Conservation (phyloP, 805 yeast genomes). For the Teunomyces panamensis region DNA sequence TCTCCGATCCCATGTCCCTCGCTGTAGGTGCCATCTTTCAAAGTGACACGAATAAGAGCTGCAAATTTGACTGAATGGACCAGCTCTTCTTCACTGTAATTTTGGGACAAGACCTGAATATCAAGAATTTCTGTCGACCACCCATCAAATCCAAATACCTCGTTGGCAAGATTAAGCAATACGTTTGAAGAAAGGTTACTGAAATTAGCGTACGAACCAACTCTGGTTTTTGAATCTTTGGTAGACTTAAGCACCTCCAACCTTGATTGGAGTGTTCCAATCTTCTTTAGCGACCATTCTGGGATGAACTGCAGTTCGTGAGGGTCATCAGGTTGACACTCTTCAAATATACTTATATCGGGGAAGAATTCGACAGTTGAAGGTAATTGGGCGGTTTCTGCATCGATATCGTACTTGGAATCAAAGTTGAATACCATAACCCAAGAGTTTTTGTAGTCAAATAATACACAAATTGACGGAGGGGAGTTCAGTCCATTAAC, state of each 20-base stretch:
- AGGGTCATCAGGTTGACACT: slow-evolving; percentile 7
- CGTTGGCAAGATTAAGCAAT: slow-evolving; percentile 46
- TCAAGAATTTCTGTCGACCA: slow-evolving; percentile 48
- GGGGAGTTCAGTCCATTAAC: background rate
- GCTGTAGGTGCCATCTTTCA: slow-evolving; percentile 44
- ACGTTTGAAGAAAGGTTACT: slow-evolving; percentile 12
- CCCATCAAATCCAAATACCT: slow-evolving; percentile 54
- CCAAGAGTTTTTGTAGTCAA: background rate
- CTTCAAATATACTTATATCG: slow-evolving; percentile 19
- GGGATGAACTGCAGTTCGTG: slow-evolving; percentile 19
- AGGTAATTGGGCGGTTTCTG: slow-evolving; percentile 4
- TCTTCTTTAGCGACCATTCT: slow-evolving; percentile 46
- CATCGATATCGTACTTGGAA: slow-evolving; percentile 7
- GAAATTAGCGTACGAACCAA: background rate
- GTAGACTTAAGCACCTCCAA: slow-evolving; percentile 36
- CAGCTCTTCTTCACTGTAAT: slow-evolving; percentile 19
- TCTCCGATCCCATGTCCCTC: slow-evolving; percentile 41
- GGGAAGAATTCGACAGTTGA: slow-evolving; percentile 21
- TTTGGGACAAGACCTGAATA: slow-evolving; percentile 15
- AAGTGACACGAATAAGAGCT: slow-evolving; percentile 31
- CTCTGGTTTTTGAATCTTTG: slow-evolving; percentile 10
- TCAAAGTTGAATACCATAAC: slow-evolving; percentile 6
- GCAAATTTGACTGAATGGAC: slow-evolving; percentile 20
- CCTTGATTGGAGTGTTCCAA: slow-evolving; percentile 48
- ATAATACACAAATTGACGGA: background rate